Evolutionary conservation across 495 filamentous ascomycete genomes (phyloP), one percentile per base, ranked within the genome.

Genomic region (Neurospora tetrasperma): DNA sequence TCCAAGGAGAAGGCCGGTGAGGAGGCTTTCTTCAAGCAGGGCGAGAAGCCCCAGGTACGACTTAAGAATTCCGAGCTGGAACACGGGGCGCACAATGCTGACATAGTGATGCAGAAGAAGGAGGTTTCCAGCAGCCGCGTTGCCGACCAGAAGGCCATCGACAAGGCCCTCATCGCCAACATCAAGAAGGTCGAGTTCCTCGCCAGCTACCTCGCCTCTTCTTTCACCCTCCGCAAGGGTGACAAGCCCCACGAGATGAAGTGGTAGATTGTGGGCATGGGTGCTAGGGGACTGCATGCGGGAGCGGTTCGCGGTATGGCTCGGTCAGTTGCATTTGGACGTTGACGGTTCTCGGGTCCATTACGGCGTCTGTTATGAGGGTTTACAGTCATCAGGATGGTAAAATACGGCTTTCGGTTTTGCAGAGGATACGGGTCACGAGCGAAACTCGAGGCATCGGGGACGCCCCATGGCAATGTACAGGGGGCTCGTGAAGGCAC

Each of bases 11-110:
- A 97, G 90, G 90, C 88, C 79, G 90, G 91, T 83, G 91, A 94
- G 84, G 96, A 98, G 85, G 93, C 96, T 81, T 98, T 99, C 90
- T 98, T 98, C 89, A 92, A 94, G 87, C 93, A 97, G 87, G 94
- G 94, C 80, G 93, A 97, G 89, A 96, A 96, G 89, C 86, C 91
- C 79, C 88, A 98, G 94, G 95, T 98, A 87, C 77, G 92, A 88
- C 75, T 38, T 46, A 18, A 71, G 39, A 35, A 16, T 11, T 23
- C n/a, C 20, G 18, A 35, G 27, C 70, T 42, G 14, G 42, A 69
- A 42, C n/a, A 41, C 3, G 5, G 44, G n/a, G 43, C 38, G 38
- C 42, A 71, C 12, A 40, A 31, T 41, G 68, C 81, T 83, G 75
- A 85, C 78, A 75, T 59, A 3, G 42, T 38, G 73, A 40, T 85